Evolutionary conservation across 2,329 filamentous ascomycete genomes (phyloP).

Genomic region (Sarocladium kiliense): DNA sequence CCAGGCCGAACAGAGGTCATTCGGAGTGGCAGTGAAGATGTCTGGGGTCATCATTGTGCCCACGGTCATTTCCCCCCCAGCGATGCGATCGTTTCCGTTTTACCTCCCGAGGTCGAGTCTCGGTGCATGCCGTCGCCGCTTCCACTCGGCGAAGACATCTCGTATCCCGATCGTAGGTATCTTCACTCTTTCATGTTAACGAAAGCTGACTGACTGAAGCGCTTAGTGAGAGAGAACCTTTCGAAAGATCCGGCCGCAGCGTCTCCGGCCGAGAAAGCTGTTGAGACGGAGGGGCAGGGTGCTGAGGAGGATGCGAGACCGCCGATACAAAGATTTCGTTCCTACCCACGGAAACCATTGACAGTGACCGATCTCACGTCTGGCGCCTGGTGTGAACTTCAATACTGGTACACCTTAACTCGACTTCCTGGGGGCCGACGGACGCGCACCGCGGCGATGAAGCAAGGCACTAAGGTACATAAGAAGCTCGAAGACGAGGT

Average conservation of each 20-base stretch:
- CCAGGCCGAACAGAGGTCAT: slow-evolving; percentile 15
- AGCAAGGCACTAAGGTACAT: slow-evolving; percentile 73
- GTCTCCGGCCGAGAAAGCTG: background rate
- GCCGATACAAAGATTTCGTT: slow-evolving; percentile 74
- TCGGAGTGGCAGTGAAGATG: background rate
- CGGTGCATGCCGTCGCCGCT: slow-evolving; percentile 12
- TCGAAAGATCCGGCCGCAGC: slow-evolving; percentile 16
- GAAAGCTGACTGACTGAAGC: slow-evolving; percentile 58
- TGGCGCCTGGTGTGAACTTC: slow-evolving; percentile 92
- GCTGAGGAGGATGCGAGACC: slow-evolving; percentile 31
- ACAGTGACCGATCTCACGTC: slow-evolving; percentile 85
- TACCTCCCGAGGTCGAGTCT: slow-evolving; percentile 3
- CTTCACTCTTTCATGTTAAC: background rate
- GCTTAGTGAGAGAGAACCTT: slow-evolving; percentile 51
- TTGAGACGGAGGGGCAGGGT: background rate
- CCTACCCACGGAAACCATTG: slow-evolving; percentile 69
- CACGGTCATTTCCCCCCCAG: no score
- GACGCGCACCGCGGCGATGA: slow-evolving; percentile 76
- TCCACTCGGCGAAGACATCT: slow-evolving; percentile 23
- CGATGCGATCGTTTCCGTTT: background rate
- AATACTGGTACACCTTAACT: slow-evolving; percentile 84
- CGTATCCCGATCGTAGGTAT: slow-evolving; percentile 50
- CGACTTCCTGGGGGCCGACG: slow-evolving; percentile 67
- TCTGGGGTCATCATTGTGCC: background rate
- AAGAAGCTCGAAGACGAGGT: slow-evolving; percentile 80